These are phyloP conservation scores for Fraxinus ornus DNA, from an alignment of 305 asterid genomes.

Conservation along the genomic window DNA sequence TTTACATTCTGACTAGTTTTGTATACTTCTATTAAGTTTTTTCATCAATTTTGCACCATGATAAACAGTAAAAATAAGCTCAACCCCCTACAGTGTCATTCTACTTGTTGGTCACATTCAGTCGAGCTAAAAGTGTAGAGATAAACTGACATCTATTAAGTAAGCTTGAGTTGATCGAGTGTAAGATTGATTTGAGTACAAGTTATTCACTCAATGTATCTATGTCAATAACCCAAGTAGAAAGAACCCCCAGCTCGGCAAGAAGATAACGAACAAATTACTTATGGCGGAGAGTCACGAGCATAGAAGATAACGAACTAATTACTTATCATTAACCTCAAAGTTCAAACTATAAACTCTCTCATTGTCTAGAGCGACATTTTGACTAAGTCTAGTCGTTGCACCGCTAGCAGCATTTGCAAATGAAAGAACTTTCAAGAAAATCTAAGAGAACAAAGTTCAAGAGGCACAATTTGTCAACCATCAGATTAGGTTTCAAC, in stretches of 20 bases:
- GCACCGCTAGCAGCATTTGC: not conserved
- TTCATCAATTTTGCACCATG: not conserved
- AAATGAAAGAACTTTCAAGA: not conserved
- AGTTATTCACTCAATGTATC: not conserved
- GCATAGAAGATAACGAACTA: too few relatives aligned
- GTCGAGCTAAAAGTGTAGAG: not conserved
- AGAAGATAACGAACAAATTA: too few relatives aligned
- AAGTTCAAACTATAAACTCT: not conserved
- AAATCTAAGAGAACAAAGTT: not conserved
- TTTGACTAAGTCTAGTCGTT: not conserved
- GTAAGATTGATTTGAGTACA: not conserved
- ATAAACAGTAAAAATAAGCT: not conserved
- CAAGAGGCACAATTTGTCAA: not conserved
- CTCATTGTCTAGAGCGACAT: not conserved
- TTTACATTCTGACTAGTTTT: too few relatives aligned
- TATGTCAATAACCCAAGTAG: not conserved
- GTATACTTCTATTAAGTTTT: not conserved
- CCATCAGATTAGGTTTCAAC: constrained; percentile 56
- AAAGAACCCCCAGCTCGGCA: not conserved
- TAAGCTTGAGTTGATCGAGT: not conserved
- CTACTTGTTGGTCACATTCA: not conserved
- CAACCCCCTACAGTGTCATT: not conserved
- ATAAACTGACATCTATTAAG: not conserved
- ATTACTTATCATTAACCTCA: not conserved
- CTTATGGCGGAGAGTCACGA: too few relatives aligned